Base-by-base conservation (phyloP, 306 rosid species). In the Arachis stenosperma region DNA sequence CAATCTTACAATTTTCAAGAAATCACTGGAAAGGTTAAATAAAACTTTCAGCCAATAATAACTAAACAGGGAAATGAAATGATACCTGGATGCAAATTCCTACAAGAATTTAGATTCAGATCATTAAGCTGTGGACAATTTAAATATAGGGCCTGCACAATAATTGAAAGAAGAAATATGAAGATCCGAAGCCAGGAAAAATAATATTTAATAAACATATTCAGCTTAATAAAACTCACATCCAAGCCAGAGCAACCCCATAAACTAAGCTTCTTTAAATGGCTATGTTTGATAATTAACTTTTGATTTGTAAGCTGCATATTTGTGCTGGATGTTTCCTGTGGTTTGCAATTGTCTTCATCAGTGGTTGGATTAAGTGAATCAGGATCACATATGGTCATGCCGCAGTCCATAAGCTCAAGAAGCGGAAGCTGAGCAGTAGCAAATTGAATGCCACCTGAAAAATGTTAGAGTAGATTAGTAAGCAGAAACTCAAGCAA, bases 241-340 rank as follows among this genome's bases (percentile, higher is more conserved):
- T 90, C 93, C 81, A 95, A 86, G 76, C 96, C 93, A 78, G 90
- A 81, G 82, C 99, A 95, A 46, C 99, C 99, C 99, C 99, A 95
- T 70, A 95, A 83, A 79, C 99, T 95, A 69, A 95, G 93, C 81
- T 90, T 95, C 72, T 86, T 91, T 81, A 95, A 68, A 60, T 80
- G 88, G 79, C 74, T 77, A 53, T 95, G 99, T 73, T 90, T 92
- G 78, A 95, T 91, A 15, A 95, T 91, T 80, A 95, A 81, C 82
- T 95, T 95, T 73, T 95, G 98, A 87, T 86, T 87, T 57, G 79
- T 77, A 65, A 77, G 81, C 42, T 81, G 90, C 76, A 82, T 57
- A 81, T 82, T 88, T 36, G 84, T 56, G 12, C 65, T 78, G 13
- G 85, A 68, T n/a, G 80, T 69, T 81, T 75, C 75, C 29, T 73